Evolutionary conservation across 345 rosid genomes (phyloP).

Genomic region (Draba incana): DNA sequence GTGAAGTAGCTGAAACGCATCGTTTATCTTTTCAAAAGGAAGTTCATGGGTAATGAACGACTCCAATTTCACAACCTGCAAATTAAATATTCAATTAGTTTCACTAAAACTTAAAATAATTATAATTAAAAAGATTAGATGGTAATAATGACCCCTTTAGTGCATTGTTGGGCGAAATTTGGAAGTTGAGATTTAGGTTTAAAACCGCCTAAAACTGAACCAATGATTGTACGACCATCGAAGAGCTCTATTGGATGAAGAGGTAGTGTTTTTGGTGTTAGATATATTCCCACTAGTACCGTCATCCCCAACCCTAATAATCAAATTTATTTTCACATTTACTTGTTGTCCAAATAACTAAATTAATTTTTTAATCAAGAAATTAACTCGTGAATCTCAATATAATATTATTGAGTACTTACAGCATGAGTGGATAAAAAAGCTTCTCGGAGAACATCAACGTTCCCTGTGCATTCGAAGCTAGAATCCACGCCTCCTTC

Average conservation of each 20-base stretch:
- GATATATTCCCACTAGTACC: slow-evolving; percentile 38
- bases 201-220: slow-evolving; percentile 40
- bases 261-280: slow-evolving; percentile 37
- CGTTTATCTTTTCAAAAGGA: slow-evolving; percentile 39
- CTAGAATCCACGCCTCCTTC: slow-evolving; percentile 67
- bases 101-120: background rate
- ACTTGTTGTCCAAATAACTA: too few species aligned
- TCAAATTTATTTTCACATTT: background rate
- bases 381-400: background rate
- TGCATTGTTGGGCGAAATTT: slow-evolving; percentile 38
- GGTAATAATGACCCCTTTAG: slow-evolving; percentile 26
- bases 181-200: slow-evolving; percentile 39
- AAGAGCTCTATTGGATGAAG: slow-evolving; percentile 43
- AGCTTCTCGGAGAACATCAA: slow-evolving; percentile 63
- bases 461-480: slow-evolving; percentile 63
- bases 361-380: slow-evolving; percentile 4
- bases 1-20: slow-evolving; percentile 44
- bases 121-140: background rate
- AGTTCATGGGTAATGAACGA: slow-evolving; percentile 41
- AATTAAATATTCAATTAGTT: background rate
- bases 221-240: slow-evolving; percentile 36
- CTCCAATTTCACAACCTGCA: slow-evolving; percentile 41
- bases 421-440: slow-evolving; percentile 59
- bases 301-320: slow-evolving; percentile 41
- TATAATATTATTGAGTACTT: background rate